phyloP scores from a whole-genome alignment of 1,284 basidiomycete species.

The Tilletia setariae region DNA sequence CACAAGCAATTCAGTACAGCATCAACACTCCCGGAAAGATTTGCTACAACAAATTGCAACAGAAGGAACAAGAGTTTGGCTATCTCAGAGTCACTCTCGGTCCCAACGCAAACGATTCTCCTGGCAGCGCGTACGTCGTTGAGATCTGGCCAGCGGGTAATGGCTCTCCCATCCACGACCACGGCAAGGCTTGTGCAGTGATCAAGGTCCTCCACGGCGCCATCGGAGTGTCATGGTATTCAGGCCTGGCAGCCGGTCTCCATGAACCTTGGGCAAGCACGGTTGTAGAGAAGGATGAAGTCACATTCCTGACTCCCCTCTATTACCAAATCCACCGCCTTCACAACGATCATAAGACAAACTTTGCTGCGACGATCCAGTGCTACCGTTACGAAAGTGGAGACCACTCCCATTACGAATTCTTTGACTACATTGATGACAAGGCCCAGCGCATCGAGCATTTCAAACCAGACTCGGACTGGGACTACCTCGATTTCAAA shows the following conservation, averaged over 20 bases:
- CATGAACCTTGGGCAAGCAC: neutral
- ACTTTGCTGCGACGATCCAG: constrained; percentile 11
- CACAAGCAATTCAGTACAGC: neutral
- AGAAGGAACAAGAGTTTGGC: neutral
- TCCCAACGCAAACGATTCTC: neutral
- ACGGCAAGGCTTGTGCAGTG: neutral
- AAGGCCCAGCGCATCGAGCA: constrained; percentile 19
- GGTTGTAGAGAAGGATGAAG: neutral
- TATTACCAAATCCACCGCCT: constrained; percentile 1
- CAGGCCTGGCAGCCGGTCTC: neutral
- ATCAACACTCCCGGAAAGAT: neutral
- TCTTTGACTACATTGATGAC: constrained; percentile 18
- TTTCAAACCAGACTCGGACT: constrained; percentile 18
- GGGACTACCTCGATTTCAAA: constrained; percentile 22
- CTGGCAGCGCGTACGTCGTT: neutral
- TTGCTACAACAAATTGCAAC: neutral
- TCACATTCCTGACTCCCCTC: neutral
- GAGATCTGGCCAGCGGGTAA: neutral
- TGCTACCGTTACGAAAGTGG: constrained; percentile 17
- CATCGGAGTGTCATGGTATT: neutral
- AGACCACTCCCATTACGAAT: constrained; percentile 18
- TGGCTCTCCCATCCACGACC: constrained; percentile 3
- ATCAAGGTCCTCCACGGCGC: neutral
- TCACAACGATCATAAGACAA: neutral
- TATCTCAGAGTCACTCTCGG: neutral